A percentile compares a stretch with the other conserved stretches of the same genome.
These are phyloP conservation scores for Nigrospora osmanthi DNA, from an alignment of 2,329 filamentous ascomycete genomes.

Conservation along the genomic window DNA sequence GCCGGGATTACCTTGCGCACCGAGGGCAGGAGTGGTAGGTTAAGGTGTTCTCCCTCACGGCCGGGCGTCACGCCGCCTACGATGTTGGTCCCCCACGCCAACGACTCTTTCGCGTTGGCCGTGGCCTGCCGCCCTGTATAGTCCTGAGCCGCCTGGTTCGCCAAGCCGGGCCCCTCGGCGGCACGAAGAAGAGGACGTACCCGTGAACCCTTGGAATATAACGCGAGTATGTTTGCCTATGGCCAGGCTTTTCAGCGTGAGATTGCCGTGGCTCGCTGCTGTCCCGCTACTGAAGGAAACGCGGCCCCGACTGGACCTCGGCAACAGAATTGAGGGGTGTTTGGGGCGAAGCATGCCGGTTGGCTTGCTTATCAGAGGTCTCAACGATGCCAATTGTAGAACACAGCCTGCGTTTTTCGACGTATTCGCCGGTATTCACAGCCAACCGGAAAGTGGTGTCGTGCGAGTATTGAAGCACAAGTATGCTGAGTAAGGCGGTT, in stretches of 20 bases:
- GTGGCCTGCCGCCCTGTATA: constrained; percentile 42
- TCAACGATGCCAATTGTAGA: no score
- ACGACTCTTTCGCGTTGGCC: constrained; percentile 66
- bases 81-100: constrained; percentile 73
- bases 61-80: constrained; percentile 72
- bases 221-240: constrained; percentile 30
- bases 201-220: constrained; percentile 34
- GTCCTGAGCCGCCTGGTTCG: background rate
- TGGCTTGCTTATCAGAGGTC: no score
- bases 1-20: constrained; percentile 40
- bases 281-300: constrained; percentile 13
- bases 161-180: no score
- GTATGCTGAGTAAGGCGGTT: no score
- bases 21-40: constrained; percentile 62
- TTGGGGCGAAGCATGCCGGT: no score
- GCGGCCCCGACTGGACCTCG: constrained; percentile 2
- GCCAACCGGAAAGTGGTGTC: no score
- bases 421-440: no score
- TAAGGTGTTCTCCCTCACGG: constrained; percentile 62
- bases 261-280: constrained; percentile 15
- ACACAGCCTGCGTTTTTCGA: no score
- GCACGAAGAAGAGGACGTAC: constrained; percentile 12
- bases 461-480: no score
- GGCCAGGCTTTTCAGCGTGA: constrained; percentile 27
- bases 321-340: background rate